phyloP scores from a whole-genome alignment of 2,329 filamentous ascomycete species.

The Colletotrichum sansevieriae region DNA sequence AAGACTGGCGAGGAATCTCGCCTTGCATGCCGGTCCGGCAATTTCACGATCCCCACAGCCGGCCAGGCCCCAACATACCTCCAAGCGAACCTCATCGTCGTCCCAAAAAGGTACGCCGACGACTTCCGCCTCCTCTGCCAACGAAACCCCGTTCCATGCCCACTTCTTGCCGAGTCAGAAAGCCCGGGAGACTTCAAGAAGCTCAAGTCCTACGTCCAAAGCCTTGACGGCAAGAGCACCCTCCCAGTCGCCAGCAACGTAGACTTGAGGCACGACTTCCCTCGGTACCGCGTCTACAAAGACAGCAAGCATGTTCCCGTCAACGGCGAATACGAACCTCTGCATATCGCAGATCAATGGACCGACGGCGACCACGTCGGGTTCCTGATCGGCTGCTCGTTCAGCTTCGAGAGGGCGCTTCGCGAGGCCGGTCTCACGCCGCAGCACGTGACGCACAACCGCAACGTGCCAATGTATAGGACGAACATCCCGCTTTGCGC shows the following conservation, averaged over 20 bases:
- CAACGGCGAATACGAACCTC: conserved; percentile 46
- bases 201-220: conserved; percentile 51
- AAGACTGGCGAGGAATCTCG: conserved; percentile 55
- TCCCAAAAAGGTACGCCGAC: conserved; percentile 67
- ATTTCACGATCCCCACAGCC: conserved; percentile 60
- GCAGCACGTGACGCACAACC: conserved; percentile 60
- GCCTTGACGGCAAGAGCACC: conserved; percentile 46
- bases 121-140: conserved; percentile 71
- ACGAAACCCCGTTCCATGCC: conserved; percentile 73
- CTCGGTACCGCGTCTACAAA: conserved; percentile 70
- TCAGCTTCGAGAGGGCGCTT: conserved; percentile 72
- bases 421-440: conserved; percentile 62
- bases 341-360: conserved; percentile 66
- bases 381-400: conserved; percentile 74
- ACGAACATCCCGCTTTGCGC: conserved; percentile 68
- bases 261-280: conserved; percentile 70
- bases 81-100: conserved; percentile 73
- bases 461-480: conserved; percentile 73
- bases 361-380: conserved; percentile 66
- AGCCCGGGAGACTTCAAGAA: conserved; percentile 56
- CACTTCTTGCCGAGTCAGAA: conserved; percentile 67
- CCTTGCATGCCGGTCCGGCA: conserved; percentile 57
- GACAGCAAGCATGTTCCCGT: conserved; percentile 53
- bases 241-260: conserved; percentile 52
- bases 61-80: conserved; percentile 68